Base-by-base conservation (phyloP, 192 early-diverging fungal species). In the Coemansia guatemalensis region DNA sequence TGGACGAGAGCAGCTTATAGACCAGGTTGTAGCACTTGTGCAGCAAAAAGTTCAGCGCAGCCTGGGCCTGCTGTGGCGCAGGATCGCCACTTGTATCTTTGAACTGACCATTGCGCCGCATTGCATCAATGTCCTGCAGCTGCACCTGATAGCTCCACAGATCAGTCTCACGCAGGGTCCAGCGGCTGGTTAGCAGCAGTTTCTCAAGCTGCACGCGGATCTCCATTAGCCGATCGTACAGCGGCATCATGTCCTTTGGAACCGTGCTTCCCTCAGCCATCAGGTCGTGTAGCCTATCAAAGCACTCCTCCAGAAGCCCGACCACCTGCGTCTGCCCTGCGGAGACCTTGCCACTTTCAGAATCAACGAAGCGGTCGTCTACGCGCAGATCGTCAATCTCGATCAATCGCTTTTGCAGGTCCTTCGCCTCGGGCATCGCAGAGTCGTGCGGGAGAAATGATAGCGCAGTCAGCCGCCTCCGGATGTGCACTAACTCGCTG, bases 241-340 rank as follows among this genome's bases (percentile, higher is more conserved):
- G 69, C 17, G 75, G 85, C 69, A 80, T 78, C 56, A 90, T 62
- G n/a, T 81, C 78, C 22, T 74, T 81, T 18, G 86, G 83, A 30
- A 93, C 87, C 1, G 83, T 75, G 53, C 84, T 83, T 24, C 86
- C 85, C 49, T 87, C 83, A 7, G 85, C 91, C 71, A 93, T 72
- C 27, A 93, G 58, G 60, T 96, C 93, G 65, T 96, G 90, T 21
- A 88, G 81, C 39, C 89, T 86, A 51, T 92, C 92, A 62, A 89
- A 94, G 67, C 87, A 88, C 70, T 89, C 82, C 64, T 93, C 93
- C 53, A 96, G 54, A 21, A 96, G 67, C 1, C 86, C 87, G 22
- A 91, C 88, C 25, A 96, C 87, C n/a, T 87, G 85, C 8, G 91
- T 88, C 60, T 96, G 94, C n/a, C 94, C 94, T 23, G 88, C 68